Conservation (phyloP, 176 grass and related monocot species). For the Oryza longistaminata region DNA sequence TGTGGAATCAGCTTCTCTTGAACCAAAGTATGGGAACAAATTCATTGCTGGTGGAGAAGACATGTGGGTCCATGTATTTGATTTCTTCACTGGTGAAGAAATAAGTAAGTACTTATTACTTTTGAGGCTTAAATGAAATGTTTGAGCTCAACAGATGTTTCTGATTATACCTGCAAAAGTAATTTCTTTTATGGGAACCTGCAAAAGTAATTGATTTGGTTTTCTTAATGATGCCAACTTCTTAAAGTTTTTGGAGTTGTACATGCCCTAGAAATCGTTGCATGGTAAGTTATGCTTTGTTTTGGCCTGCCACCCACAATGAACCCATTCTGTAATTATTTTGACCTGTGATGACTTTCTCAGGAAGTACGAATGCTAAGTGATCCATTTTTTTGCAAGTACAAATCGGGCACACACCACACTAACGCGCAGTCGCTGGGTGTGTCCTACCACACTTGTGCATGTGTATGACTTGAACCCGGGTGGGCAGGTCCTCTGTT, state of each 20-base stretch:
- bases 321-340: neutral
- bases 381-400: neutral
- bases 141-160: neutral
- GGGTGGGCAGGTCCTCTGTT: no score
- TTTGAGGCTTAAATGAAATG: neutral
- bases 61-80: conserved; percentile 79
- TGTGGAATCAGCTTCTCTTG: conserved; percentile 76
- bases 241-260: neutral
- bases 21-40: conserved; percentile 70
- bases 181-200: neutral
- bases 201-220: neutral
- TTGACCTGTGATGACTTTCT: neutral
- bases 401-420: neutral
- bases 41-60: conserved; percentile 83
- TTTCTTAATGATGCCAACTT: neutral
- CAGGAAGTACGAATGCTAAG: neutral
- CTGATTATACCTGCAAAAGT: neutral
- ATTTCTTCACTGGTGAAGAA: conserved; percentile 82
- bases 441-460: no score
- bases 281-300: neutral
- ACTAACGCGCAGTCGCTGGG: neutral
- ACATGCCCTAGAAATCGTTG: neutral
- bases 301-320: neutral
- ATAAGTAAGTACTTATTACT: conserved; percentile 46
- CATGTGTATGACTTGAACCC: no score